Percentiles rank a stretch among this genome's conserved stretches.
phyloP scores from a whole-genome alignment of 139 green algal genomes.

The Coelastrella sp. region DNA sequence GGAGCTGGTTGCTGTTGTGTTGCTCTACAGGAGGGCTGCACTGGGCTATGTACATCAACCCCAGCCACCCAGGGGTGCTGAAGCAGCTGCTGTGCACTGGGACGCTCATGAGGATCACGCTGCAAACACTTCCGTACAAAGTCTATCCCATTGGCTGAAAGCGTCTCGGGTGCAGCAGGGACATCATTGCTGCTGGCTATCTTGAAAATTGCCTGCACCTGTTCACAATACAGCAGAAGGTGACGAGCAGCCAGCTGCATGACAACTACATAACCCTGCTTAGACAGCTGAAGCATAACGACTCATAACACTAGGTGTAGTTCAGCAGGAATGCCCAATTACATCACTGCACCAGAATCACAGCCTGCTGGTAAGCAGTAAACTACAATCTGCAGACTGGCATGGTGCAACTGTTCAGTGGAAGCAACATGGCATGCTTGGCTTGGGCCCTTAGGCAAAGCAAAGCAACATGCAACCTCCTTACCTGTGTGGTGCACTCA shows the following conservation, averaged over 20 bases:
- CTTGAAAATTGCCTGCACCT: not conserved
- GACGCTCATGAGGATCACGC: slow-evolving; percentile 69
- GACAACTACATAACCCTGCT: no score
- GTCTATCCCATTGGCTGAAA: not conserved
- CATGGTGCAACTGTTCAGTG: no score
- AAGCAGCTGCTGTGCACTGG: slow-evolving; percentile 71
- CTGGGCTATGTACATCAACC: slow-evolving; percentile 40
- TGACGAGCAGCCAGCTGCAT: slow-evolving; percentile 63
- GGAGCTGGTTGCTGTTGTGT: not conserved
- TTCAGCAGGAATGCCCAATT: no score
- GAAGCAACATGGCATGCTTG: no score
- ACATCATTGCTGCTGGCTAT: slow-evolving; percentile 73
- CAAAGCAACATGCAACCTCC: no score
- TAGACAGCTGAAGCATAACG: no score
- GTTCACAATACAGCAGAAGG: not conserved
- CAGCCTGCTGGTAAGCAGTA: no score
- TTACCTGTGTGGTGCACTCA: slow-evolving; percentile 60
- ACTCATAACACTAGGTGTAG: no score
- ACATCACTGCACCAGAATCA: slow-evolving; percentile 69
- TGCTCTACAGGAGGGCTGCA: not conserved
- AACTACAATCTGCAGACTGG: no score
- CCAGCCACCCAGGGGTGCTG: slow-evolving; percentile 77
- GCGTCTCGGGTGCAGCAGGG: no score
- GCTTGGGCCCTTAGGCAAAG: no score
- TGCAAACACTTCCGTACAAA: slow-evolving; percentile 61